These are phyloP conservation scores for Agrocybe chaxingu DNA, from an alignment of 768 basidiomycete species.

Conservation along the genomic window DNA sequence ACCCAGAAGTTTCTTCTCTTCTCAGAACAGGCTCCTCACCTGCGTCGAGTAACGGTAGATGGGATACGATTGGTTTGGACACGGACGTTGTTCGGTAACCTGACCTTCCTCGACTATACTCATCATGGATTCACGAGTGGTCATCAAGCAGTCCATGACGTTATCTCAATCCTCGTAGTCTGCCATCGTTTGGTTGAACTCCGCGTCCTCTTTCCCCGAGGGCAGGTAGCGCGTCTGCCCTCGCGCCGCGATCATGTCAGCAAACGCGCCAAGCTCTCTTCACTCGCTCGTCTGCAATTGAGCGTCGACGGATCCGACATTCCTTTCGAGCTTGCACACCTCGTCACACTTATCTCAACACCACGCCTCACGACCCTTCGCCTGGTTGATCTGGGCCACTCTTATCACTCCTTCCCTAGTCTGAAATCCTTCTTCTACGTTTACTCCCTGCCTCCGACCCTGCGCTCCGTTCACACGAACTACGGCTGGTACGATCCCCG, in stretches of 20 bases:
- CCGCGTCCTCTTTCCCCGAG: slow-evolving; percentile 50
- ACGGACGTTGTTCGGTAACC: slow-evolving; percentile 57
- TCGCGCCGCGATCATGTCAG: slow-evolving; percentile 24
- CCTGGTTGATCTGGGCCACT: slow-evolving; percentile 41
- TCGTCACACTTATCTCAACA: slow-evolving; percentile 47
- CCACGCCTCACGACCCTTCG: slow-evolving; percentile 46
- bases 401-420: slow-evolving; percentile 37
- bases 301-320: slow-evolving; percentile 53
- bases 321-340: slow-evolving; percentile 53
- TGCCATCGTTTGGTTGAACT: slow-evolving; percentile 53
- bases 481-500: slow-evolving; percentile 46
- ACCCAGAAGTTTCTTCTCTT: slow-evolving; percentile 66
- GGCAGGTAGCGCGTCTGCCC: slow-evolving; percentile 21
- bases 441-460: slow-evolving; percentile 36
- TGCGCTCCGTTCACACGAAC: slow-evolving; percentile 37
- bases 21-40: slow-evolving; percentile 53
- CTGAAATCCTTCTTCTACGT: slow-evolving; percentile 45
- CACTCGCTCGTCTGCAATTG: slow-evolving; percentile 45
- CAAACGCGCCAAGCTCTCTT: slow-evolving; percentile 38
- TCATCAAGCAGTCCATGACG: slow-evolving; percentile 52
- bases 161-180: slow-evolving; percentile 54
- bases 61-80: slow-evolving; percentile 64
- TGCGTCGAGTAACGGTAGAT: slow-evolving; percentile 54
- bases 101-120: slow-evolving; percentile 65
- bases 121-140: slow-evolving; percentile 68